These are phyloP conservation scores for Caloboletus firmus DNA, from an alignment of 1,284 basidiomycete genomes.

Conservation along the genomic window DNA sequence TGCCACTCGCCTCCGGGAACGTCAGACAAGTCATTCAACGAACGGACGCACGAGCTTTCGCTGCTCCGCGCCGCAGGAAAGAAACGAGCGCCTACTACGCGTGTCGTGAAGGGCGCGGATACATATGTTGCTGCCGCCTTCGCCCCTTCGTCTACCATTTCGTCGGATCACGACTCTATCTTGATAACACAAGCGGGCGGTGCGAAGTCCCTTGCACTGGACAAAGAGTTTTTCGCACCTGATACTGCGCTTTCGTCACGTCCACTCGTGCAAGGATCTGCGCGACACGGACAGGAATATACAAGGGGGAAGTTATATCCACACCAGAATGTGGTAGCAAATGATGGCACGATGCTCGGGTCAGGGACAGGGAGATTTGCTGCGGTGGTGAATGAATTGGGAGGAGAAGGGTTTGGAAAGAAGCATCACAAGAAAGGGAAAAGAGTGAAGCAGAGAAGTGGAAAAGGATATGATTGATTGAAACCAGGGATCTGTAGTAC, in stretches of 20 bases:
- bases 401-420: slow-evolving; percentile 57
- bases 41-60: slow-evolving; percentile 63
- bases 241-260: slow-evolving; percentile 51
- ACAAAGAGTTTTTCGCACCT: slow-evolving; percentile 81
- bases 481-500: background rate
- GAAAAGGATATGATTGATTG: slow-evolving; percentile 80
- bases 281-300: slow-evolving; percentile 58
- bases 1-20: slow-evolving; percentile 84
- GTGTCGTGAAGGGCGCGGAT: slow-evolving; percentile 80
- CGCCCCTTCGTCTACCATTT: slow-evolving; percentile 18
- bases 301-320: slow-evolving; percentile 68
- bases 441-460: slow-evolving; percentile 84
- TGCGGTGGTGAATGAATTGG: slow-evolving; percentile 47
- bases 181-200: slow-evolving; percentile 38
- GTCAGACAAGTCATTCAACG: slow-evolving; percentile 76
- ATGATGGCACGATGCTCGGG: slow-evolving; percentile 68
- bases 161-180: slow-evolving; percentile 16
- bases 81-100: slow-evolving; percentile 83
- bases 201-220: slow-evolving; percentile 66
- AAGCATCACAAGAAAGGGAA: slow-evolving; percentile 89
- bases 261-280: slow-evolving; percentile 66
- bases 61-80: slow-evolving; percentile 62
- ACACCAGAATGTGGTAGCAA: slow-evolving; percentile 76
- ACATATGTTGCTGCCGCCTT: slow-evolving; percentile 60
- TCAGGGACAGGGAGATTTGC: slow-evolving; percentile 48